Conservation (phyloP, 2,329 filamentous ascomycete species). For the Pyricularia pennisetigena region DNA sequence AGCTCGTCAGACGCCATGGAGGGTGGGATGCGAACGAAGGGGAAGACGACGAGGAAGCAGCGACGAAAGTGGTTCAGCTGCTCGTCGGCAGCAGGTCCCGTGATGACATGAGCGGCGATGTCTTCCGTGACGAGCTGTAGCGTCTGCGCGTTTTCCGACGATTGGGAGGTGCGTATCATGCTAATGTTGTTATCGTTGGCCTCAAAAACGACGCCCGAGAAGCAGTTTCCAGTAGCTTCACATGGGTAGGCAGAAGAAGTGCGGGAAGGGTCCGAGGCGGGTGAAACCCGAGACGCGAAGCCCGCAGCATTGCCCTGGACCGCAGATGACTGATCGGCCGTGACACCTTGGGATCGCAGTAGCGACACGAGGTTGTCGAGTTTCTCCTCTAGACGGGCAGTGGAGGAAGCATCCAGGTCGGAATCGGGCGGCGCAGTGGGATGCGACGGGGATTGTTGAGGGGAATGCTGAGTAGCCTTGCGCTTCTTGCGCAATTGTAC, state of each 20-base stretch:
- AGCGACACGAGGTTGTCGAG: slow-evolving; percentile 5
- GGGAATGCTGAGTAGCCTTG: neutral
- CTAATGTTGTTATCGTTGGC: neutral
- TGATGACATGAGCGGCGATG: neutral
- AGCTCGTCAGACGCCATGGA: slow-evolving; percentile 8
- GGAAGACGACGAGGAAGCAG: slow-evolving; percentile 9
- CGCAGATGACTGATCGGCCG: neutral
- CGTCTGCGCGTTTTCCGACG: neutral
- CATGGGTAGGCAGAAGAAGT: neutral
- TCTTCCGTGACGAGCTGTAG: neutral
- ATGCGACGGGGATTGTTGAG: neutral
- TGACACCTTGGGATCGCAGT: neutral
- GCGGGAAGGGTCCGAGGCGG: neutral
- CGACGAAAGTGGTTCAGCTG: slow-evolving; percentile 11
- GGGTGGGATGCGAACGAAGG: slow-evolving; percentile 8
- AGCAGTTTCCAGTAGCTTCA: neutral
- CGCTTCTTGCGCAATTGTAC: neutral
- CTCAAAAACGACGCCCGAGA: neutral
- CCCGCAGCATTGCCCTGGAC: neutral
- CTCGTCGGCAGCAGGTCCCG: slow-evolving; percentile 6
- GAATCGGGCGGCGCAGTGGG: neutral
- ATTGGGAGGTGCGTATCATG: neutral
- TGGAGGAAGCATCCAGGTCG: neutral
- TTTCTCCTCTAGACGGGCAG: slow-evolving; percentile 1
- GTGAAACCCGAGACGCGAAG: neutral